Base-by-base conservation (phyloP, 108 stramenopile species). In the Schizochytrium sp. region DNA sequence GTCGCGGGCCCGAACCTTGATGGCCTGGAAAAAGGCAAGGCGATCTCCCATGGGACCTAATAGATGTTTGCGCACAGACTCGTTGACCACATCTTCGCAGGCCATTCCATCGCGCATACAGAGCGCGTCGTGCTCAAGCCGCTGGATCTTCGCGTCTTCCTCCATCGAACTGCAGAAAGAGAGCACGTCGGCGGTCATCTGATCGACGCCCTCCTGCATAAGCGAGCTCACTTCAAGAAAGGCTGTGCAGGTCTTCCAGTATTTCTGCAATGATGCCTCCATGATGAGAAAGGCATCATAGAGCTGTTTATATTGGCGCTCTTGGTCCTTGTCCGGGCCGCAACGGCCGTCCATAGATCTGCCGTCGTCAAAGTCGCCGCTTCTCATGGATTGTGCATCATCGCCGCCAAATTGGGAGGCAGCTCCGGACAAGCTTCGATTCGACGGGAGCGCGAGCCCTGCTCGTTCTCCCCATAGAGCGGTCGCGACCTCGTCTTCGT, bases 171-270 rank as follows among this genome's bases (percentile, higher is more conserved):
- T 83, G 23, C 76, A 83, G 51, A 53, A 83, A 1, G 76, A 53
- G n/a, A 83, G 51, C 23, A 83, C 76, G 51, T 83, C 76, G n/a
- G 76, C 76, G 12, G 76, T 83, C 76, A 83, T 83, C 51, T 83
- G 76, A 45, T 83, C 76, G 12, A 83, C 51, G 16, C 76, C 76
- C 28, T 83, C 76, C 28, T 83, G 76, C 23, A 83, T 34, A 0
- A 83, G 28, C 45, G 45, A 53, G 48, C 48, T 83, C 23, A 83
- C 76, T 23, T 83, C 48, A 45, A 83, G 76, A 53, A 83, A 83
- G n/a, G 76, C 76, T 34, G 76, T 83, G 51, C 76, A 83, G n/a
- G 76, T 83, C 28, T 83, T 83, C 76, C 76, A 83, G 28, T 83
- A 83, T 45, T 83, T 83, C 48, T 83, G 76, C 76, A 83, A 34